phyloP scores from a whole-genome alignment of 2,329 filamentous ascomycete genomes.

The Ustulina deusta region DNA sequence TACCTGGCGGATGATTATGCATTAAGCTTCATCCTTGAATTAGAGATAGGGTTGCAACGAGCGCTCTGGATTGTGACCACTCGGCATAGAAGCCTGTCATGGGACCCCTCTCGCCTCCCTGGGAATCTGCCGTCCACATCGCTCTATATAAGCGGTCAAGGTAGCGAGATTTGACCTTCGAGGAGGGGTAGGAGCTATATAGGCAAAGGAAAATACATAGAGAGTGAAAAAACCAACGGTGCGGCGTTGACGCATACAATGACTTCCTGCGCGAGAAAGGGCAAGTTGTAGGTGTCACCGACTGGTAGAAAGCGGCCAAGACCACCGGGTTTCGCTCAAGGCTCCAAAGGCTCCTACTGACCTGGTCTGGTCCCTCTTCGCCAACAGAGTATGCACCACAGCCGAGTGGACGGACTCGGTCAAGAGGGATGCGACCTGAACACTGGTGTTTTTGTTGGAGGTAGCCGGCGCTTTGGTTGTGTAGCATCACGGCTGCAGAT shows the following conservation, averaged over 20 bases:
- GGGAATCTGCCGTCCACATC: neutral
- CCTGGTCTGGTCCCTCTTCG: neutral
- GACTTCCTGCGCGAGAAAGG: conserved; percentile 14
- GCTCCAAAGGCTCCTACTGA: conserved; percentile 6
- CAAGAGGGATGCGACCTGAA: conserved; percentile 6
- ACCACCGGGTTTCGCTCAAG: neutral
- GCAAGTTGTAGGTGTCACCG: conserved; percentile 5
- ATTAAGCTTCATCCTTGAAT: neutral
- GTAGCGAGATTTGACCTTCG: no score
- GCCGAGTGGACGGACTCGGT: conserved; percentile 11
- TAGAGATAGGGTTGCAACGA: neutral
- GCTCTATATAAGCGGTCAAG: neutral
- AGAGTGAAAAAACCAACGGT: neutral
- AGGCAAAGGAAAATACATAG: neutral
- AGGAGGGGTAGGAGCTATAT: neutral
- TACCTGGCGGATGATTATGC: neutral
- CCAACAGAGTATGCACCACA: conserved; percentile 4
- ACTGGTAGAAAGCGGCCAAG: conserved; percentile 14
- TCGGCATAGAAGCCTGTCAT: neutral
- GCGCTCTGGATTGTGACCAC: neutral
- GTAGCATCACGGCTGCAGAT: neutral
- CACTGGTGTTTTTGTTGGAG: neutral
- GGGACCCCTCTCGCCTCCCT: neutral
- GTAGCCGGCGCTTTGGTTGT: no score
- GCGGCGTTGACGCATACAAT: conserved; percentile 1